Evolutionary conservation across 2,329 filamentous ascomycete genomes (phyloP), one percentile per base, ranked within the genome.

Genomic region (Clarireedia hainanense): DNA sequence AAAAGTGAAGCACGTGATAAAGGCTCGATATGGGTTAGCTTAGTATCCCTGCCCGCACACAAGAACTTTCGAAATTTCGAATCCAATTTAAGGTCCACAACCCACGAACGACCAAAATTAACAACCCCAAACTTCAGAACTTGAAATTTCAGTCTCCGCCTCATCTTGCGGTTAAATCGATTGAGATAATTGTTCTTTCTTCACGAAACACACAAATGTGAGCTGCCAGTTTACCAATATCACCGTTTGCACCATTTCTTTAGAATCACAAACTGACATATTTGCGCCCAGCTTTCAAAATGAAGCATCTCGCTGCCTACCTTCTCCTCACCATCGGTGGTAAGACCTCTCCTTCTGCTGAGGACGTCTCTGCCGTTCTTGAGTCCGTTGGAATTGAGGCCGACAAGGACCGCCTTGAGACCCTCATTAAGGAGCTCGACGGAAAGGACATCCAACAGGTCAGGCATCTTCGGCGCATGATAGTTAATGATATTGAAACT

Each of bases 241-340:
- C 30, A 12, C 30, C 4, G 30, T 34, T 20, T 50, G 23, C 7
- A 23, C 34, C 30, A 7, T 24, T 36, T 40, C 24, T 23, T 36
- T 50, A 46, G 40, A 51, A 23, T 50, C 37, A 47, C 48, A 7
- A 23, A 56, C 63, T 65, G 57, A 66, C 55, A 26, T 54, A 36
- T 50, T 58, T 43, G 57, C 65, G 66, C 71, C 68, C 72, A 75
- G 72, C 70, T 64, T 68, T 69, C 75, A 95, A 86, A 90, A 97
- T 99, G 94, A 97, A 99, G 91, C 87, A 97, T 81, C 88, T 99
- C 81, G 94, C 94, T 75, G 92, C 94, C 75, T 97, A 95, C 85
- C 91, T 99, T 73, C 92, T 99, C 74, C 89, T 97, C 76, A 79
- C 80, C 80, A 88, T 97, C 69, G 92, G 83, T 75, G 94, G 94